Conservation (phyloP, 2,329 filamentous ascomycete genomes). For the Fusarium nanum region DNA sequence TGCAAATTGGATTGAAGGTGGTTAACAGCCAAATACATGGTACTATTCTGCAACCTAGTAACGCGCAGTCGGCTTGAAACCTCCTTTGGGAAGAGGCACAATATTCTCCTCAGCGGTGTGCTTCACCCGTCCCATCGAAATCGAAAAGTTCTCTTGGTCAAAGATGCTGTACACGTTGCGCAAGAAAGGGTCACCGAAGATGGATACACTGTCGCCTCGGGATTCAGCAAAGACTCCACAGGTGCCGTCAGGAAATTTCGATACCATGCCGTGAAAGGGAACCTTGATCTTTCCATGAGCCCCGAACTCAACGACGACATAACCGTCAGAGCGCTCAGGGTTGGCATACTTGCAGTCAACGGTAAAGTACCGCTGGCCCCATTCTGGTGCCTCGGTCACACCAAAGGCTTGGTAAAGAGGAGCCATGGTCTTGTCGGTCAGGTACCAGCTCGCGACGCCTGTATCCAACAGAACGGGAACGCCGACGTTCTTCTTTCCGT, state of each 20-base stretch:
- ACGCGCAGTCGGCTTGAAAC: background rate
- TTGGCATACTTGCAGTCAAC: constrained; percentile 9
- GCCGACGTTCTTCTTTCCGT: background rate
- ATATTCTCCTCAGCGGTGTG: background rate
- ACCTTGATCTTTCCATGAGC: constrained; percentile 2
- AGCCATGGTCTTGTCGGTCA: background rate
- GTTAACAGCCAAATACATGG: background rate
- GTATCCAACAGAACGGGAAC: background rate
- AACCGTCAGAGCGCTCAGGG: background rate
- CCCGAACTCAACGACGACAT: background rate
- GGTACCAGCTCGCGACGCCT: background rate
- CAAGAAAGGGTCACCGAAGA: constrained; percentile 11
- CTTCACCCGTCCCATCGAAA: constrained; percentile 4
- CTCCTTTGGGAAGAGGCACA: background rate
- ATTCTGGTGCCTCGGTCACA: background rate
- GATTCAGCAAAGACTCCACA: background rate
- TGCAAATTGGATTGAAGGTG: background rate
- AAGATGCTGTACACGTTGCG: constrained; percentile 11
- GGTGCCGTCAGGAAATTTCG: background rate
- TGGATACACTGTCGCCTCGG: background rate
- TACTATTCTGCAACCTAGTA: background rate
- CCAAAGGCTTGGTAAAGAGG: background rate
- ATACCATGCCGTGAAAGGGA: background rate
- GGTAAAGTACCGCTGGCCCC: background rate
- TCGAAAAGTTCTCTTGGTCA: background rate